phyloP scores from a whole-genome alignment of 305 asterid species.

The Lippia alba region DNA sequence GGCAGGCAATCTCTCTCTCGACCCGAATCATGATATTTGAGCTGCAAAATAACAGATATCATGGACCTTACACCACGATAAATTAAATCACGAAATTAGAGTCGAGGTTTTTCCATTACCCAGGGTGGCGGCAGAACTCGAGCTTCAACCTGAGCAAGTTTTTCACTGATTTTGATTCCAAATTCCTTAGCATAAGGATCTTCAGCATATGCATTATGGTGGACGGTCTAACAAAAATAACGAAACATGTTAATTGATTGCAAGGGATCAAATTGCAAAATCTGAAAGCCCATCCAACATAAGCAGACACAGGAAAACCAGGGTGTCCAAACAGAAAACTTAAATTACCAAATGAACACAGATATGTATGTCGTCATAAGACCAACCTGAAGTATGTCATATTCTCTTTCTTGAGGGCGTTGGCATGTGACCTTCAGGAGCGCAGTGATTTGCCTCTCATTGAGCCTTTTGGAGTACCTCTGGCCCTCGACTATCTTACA shows the following conservation, averaged over 20 bases:
- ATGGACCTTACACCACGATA: constrained; percentile 8
- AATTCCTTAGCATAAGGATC: constrained; percentile 75
- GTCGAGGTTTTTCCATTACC: constrained; percentile 44
- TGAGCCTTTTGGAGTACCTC: constrained; percentile 72
- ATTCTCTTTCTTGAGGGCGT: constrained; percentile 69
- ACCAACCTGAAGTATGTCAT: constrained; percentile 63
- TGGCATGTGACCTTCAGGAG: constrained; percentile 79
- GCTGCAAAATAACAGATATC: constrained; percentile 41
- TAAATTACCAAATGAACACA: neutral
- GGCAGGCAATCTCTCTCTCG: constrained; percentile 74
- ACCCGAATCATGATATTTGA: constrained; percentile 75
- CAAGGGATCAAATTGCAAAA: constrained; percentile 10
- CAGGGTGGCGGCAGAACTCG: constrained; percentile 76
- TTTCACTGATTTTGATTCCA: constrained; percentile 71
- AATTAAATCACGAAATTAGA: neutral
- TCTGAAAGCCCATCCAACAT: neutral
- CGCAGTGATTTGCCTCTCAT: constrained; percentile 74
- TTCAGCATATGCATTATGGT: constrained; percentile 59
- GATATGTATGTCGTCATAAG: neutral
- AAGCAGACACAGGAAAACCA: neutral
- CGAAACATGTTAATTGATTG: constrained; percentile 3
- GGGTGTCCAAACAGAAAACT: neutral
- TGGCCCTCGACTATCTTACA: constrained; percentile 84
- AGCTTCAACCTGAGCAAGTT: constrained; percentile 77
- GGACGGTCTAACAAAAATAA: constrained; percentile 55